Percentiles rank a stretch among this genome's conserved stretches.
phyloP scores from a whole-genome alignment of 2,329 filamentous ascomycete species.

The Sporothrix variecibatus region DNA sequence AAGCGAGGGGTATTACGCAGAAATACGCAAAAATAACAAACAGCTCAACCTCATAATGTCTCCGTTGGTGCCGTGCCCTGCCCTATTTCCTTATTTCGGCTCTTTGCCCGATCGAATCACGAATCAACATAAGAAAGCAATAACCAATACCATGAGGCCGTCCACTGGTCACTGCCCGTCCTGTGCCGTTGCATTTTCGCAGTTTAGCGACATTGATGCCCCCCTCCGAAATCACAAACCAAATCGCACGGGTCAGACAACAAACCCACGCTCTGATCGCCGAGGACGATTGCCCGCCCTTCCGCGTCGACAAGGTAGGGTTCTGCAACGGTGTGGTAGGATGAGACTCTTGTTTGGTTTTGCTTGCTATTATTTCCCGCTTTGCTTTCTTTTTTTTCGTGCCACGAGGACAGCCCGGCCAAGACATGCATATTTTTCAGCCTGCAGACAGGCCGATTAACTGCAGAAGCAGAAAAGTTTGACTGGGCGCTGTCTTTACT shows the following conservation, averaged over 20 bases:
- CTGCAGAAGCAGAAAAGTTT: not conserved
- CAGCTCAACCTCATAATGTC: not conserved
- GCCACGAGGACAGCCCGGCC: not conserved
- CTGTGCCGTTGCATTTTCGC: not conserved
- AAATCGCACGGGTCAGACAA: not conserved
- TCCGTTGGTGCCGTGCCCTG: not conserved
- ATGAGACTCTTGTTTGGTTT: not conserved
- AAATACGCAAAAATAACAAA: not conserved
- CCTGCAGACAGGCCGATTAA: not conserved
- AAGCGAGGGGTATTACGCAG: not conserved
- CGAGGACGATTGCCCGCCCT: not conserved
- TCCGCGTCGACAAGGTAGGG: not conserved
- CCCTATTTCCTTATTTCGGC: constrained; percentile 8
- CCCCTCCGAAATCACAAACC: not conserved
- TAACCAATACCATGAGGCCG: not conserved
- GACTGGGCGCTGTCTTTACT: not conserved
- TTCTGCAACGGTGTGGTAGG: not conserved
- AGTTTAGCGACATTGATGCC: not conserved
- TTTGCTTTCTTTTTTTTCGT: not conserved
- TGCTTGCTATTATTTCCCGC: not conserved
- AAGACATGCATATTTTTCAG: constrained; percentile 6
- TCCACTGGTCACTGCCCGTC: too few relatives aligned
- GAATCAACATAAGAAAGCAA: not conserved
- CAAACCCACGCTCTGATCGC: not conserved
- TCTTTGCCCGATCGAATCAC: not conserved